Percentiles rank a stretch among this genome's conserved stretches.
phyloP scores from a whole-genome alignment of 208 protist genomes.

The Wallacemonas sp. region DNA sequence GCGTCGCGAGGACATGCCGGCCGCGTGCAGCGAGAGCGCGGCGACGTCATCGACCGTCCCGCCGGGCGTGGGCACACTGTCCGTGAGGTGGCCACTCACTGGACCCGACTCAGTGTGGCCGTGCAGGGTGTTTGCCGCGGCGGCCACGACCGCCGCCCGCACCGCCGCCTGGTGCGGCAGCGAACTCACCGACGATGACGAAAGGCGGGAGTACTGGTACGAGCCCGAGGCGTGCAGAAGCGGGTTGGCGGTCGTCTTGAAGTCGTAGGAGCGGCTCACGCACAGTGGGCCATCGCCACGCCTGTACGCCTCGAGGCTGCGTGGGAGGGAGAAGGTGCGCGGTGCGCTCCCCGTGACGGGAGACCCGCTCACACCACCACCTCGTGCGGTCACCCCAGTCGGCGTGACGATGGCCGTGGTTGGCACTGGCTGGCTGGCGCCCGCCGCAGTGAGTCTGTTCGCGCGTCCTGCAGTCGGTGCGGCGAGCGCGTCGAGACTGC shows the following conservation, averaged over 20 bases:
- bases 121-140: too few relatives aligned
- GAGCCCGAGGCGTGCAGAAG: slow-evolving; percentile 23
- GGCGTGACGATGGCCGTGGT: too few relatives aligned
- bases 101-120: too few relatives aligned
- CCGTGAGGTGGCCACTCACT: too few relatives aligned
- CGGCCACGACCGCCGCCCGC: too few relatives aligned
- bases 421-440: not conserved
- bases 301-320: slow-evolving; percentile 13
- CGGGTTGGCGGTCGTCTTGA: slow-evolving; percentile 33
- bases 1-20: too few relatives aligned
- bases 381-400: too few relatives aligned
- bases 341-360: slow-evolving; percentile 12
- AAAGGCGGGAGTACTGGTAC: not conserved
- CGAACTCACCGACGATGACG: not conserved
- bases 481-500: slow-evolving; percentile 12
- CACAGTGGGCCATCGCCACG: slow-evolving; percentile 23
- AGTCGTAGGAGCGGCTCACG: slow-evolving; percentile 32
- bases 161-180: not conserved
- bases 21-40: not conserved
- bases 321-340: slow-evolving; percentile 4
- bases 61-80: not conserved
- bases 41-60: slow-evolving; percentile 10
- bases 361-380: too few relatives aligned
- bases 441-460: too few relatives aligned
- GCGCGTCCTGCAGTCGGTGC: not conserved